Percentiles rank a stretch among this genome's conserved stretches.
These are phyloP conservation scores for Ceriops zippeliana DNA, from an alignment of 345 rosid genomes.

Conservation along the genomic window DNA sequence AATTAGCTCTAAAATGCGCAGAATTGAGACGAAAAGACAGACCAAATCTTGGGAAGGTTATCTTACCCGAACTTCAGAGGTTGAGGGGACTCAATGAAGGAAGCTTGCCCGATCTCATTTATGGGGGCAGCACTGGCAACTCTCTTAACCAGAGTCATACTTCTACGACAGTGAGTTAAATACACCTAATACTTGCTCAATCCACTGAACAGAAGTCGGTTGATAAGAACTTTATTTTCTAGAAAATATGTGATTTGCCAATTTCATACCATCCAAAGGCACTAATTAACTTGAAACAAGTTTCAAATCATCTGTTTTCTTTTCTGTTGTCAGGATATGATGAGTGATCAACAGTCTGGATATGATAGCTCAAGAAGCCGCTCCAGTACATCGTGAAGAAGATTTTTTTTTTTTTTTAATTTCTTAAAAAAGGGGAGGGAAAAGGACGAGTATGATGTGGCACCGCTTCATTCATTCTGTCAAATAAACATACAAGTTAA, in stretches of 20 bases:
- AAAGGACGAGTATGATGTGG: conserved; percentile 5
- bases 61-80: conserved; percentile 72
- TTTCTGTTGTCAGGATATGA: conserved; percentile 34
- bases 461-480: background rate
- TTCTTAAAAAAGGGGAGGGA: too few species aligned
- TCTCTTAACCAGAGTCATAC: conserved; percentile 25
- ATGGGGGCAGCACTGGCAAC: conserved; percentile 21
- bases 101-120: conserved; percentile 27
- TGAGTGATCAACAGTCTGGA: conserved; percentile 35
- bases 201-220: background rate
- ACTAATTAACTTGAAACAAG: background rate
- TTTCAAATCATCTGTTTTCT: background rate
- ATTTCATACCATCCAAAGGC: background rate
- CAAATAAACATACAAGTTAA: background rate
- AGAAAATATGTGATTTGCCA: background rate
- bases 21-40: conserved; percentile 83
- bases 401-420: background rate
- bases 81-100: conserved; percentile 61
- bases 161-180: conserved; percentile 32
- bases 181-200: background rate
- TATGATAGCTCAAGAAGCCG: conserved; percentile 33
- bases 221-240: background rate
- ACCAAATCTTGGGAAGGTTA: conserved; percentile 61
- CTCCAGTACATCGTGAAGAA: conserved; percentile 29
- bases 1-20: conserved; percentile 65